Evolutionary conservation across 495 filamentous ascomycete species (phyloP), one percentile per base, ranked within the genome.

Genomic region (Lasiosphaeriaceae sp.): DNA sequence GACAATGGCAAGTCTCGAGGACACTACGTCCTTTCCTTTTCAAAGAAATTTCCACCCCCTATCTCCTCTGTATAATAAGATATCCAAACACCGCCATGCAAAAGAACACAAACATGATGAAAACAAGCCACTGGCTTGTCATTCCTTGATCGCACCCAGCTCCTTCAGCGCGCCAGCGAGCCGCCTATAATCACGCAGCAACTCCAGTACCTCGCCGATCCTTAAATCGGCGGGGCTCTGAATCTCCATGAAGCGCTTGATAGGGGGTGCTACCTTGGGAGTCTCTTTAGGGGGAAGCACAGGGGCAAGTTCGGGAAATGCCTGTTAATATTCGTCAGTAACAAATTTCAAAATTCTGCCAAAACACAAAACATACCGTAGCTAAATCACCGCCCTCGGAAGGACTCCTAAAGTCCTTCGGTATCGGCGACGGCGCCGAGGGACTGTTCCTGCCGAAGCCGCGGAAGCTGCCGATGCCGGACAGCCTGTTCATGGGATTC

Each of bases 101-200:
- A 7, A 1, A 43, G 16, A 43, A n/a, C 8, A 14, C 39, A 43
- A 17, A 43, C 14, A 43, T 43, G 5, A 43, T 5, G 16, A 16
- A 43, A n/a, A 43, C 12, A 14, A 43, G 5, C 14, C 39, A 43
- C 12, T 43, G 39, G 39, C 1, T 43, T 16, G 39, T 17, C 39
- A 66, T 61, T 77, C 71, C 53, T 74, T 81, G 50, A 86, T 77
- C 31, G 79, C 83, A 3, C 82, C 81, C 67, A 81, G 70, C 54
- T 83, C 79, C 66, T 80, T 82, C 67, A 92, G 70, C 22, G 82
- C 87, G 19, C 74, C 78, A 8, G 89, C 90, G 12, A 99, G 73
- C 48, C 92, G 76, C 59, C 92, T 86, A 69, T 97, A 99, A 71
- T 97, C 94, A 62, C 83, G 83, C 51, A 99, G 72, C 57, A 99